Base-by-base conservation (phyloP, 2,329 filamentous ascomycete species). In the Aspergillus sp. region DNA sequence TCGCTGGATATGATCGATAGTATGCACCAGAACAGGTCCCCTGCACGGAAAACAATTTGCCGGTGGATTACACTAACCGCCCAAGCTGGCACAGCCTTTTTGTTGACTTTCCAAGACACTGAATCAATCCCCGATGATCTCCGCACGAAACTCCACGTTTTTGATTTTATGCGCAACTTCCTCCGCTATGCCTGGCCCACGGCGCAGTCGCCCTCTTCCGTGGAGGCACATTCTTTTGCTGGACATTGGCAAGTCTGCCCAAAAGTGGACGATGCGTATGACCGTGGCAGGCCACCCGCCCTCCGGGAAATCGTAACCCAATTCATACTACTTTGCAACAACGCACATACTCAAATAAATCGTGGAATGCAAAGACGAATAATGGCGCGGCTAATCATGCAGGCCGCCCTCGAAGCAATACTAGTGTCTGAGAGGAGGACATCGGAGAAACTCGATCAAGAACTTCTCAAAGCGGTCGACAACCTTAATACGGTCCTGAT, bases 321-420 rank as follows among this genome's bases (percentile, higher is more conserved):
- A 4, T 84, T 85, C 67, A 75, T 84, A 64, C 69, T 75, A 29
- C 71, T 85, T 2, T 82, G 81, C 18, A 73, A 75, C 3, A 67
- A 73, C 6, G 73, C 78, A 65, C 6, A 59, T 71, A 31, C 66
- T 12, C 14, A 42, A 42, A 42, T n/a, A 6, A 2, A n/a, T 3
- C 5, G 2, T 42, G 71, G 31, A 71, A 75, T 42, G 63, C 69
- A 6, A 69, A 74, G 11, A 83, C 80, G 78, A 77, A 67, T 84
- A 10, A 75, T 78, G 0, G 77, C 73, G 0, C 73, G 77, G 16
- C 81, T 82, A 58, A 81, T 85, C 75, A 65, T 81, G 9, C 81
- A 85, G 59, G 78, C 81, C 39, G 76, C 75, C 9, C 61, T 83
- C 4, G 82, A 85, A 67, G 80, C 82, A 57, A 79, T 79, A 55